These are phyloP conservation scores for Phytopythium cucurbitacearum DNA, from an alignment of 352 stramenopile genomes.

Conservation along the genomic window DNA sequence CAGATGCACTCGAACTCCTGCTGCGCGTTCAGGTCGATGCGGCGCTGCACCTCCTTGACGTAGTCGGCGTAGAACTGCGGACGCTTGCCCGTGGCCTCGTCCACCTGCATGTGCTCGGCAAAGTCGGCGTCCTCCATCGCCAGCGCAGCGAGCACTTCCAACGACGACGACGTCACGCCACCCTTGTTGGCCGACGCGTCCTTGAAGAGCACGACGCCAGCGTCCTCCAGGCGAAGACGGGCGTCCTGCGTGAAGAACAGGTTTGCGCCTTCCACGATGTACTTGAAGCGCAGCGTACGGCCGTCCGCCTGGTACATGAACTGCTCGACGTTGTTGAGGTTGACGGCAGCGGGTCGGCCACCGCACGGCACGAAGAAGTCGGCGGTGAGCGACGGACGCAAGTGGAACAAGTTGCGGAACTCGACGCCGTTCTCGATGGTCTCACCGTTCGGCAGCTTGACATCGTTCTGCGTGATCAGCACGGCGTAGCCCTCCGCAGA, in stretches of 20 bases:
- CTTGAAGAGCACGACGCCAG: conserved; percentile 96
- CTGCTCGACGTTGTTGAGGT: conserved; percentile 93
- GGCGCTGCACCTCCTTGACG: conserved; percentile 73
- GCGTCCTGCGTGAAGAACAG: conserved; percentile 96
- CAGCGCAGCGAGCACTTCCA: conserved; percentile 74
- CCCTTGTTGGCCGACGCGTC: conserved; percentile 93
- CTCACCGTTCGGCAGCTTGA: conserved; percentile 63
- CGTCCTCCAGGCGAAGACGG: conserved; percentile 91
- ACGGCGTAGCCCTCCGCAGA: conserved; percentile 60
- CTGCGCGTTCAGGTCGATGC: conserved; percentile 76
- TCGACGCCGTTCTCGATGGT: conserved; percentile 92
- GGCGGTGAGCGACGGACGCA: conserved; percentile 86
- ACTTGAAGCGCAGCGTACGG: conserved; percentile 84
- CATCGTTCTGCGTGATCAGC: conserved; percentile 68
- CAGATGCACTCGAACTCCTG: conserved; percentile 86
- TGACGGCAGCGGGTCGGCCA: conserved; percentile 94
- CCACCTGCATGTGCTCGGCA: conserved; percentile 77
- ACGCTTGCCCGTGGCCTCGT: conserved; percentile 44
- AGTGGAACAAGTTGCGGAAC: conserved; percentile 97
- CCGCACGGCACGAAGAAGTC: conserved; percentile 97
- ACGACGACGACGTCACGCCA: conserved; percentile 73
- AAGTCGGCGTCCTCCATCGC: conserved; percentile 76
- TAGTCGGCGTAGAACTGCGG: conserved; percentile 76
- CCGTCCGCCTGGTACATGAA: conserved; percentile 77
- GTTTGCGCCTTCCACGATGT: conserved; percentile 98